Conservation (phyloP, 2,329 filamentous ascomycete genomes). For the Zalaria obscura region DNA sequence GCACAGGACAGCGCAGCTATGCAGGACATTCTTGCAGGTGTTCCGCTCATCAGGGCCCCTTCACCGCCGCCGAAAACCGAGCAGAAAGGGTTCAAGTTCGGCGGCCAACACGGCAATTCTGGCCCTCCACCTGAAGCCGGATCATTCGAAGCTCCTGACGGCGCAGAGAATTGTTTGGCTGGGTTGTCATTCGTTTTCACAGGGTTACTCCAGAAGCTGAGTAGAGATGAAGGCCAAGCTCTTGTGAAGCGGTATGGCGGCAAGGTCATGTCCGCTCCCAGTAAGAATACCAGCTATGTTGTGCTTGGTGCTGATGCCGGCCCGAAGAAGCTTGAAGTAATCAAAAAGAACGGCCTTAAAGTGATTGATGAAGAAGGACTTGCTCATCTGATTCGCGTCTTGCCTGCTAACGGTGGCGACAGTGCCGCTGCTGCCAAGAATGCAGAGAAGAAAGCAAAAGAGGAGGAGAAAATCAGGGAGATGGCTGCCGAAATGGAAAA, state of each 20-base stretch:
- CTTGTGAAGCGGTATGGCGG: constrained; percentile 90
- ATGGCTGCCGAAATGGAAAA: constrained; percentile 76
- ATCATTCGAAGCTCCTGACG: constrained; percentile 60
- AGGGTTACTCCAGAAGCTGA: constrained; percentile 65
- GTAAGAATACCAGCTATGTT: constrained; percentile 86
- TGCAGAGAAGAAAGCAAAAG: constrained; percentile 69
- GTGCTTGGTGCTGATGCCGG: constrained; percentile 85
- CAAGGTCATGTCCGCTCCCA: constrained; percentile 73
- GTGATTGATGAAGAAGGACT: constrained; percentile 90
- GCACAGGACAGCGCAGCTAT: constrained; percentile 55
- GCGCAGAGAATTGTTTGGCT: constrained; percentile 76
- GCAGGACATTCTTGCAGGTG: constrained; percentile 74
- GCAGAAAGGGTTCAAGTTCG: constrained; percentile 70
- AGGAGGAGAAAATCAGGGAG: constrained; percentile 68
- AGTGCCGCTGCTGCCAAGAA: constrained; percentile 78
- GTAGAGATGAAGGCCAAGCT: constrained; percentile 70
- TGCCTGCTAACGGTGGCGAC: constrained; percentile 77
- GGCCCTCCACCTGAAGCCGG: constrained; percentile 48
- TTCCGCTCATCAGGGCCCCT: constrained; percentile 69
- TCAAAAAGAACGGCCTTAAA: constrained; percentile 64
- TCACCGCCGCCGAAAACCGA: constrained; percentile 55
- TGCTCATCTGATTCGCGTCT: constrained; percentile 65
- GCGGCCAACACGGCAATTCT: constrained; percentile 36
- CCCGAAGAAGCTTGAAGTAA: constrained; percentile 82
- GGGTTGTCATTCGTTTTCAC: constrained; percentile 94